phyloP scores from a whole-genome alignment of 1,139 yeast species.

The Diutina scorzettiae region DNA sequence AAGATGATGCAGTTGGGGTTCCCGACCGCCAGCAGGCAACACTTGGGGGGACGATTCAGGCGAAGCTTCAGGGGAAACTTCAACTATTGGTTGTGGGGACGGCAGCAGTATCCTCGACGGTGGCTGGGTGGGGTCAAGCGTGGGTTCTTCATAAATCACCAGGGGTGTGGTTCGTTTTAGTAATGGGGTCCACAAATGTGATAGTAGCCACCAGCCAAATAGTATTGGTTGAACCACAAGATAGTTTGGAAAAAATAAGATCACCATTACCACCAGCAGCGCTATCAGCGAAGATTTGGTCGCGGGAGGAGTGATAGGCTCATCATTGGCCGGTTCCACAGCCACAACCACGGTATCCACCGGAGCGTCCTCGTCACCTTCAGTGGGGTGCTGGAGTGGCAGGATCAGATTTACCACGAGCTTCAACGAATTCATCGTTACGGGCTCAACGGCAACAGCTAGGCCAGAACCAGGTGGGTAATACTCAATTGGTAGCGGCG shows the following conservation, averaged over 20 bases:
- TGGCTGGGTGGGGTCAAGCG: no score
- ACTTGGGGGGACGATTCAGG: neutral
- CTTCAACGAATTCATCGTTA: constrained; percentile 11
- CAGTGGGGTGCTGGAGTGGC: constrained; percentile 6
- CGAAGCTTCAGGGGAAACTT: neutral
- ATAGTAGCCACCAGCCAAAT: constrained; percentile 19
- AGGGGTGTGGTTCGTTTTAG: neutral
- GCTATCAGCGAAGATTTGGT: neutral
- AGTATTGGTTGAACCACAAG: constrained; percentile 33
- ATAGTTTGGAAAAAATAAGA: constrained; percentile 23
- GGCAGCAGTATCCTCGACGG: no score
- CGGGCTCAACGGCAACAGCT: neutral
- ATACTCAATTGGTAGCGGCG: neutral
- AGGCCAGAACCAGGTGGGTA: neutral
- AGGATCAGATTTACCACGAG: constrained; percentile 10
- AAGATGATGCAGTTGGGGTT: neutral
- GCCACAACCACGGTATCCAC: neutral
- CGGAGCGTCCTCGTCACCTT: neutral
- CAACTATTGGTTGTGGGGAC: no score
- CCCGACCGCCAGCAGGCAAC: no score
- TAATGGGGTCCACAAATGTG: neutral
- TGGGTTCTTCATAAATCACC: neutral
- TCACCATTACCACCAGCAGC: neutral
- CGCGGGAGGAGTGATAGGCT: neutral
- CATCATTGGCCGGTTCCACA: neutral